Evolutionary conservation across 1,139 yeast species (phyloP), one percentile per base, ranked within the genome.

Genomic region (Pichia sp.): DNA sequence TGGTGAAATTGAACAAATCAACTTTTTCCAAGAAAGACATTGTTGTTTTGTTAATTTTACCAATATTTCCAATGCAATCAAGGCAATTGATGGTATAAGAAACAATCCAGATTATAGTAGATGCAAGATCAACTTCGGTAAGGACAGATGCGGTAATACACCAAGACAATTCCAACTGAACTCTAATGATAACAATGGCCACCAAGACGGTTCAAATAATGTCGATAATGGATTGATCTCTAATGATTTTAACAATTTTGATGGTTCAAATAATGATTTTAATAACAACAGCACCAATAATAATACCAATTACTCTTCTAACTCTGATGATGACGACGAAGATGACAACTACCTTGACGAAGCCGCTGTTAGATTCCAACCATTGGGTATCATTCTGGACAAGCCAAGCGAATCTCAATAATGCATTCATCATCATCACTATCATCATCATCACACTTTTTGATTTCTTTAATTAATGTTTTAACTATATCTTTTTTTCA

Each of bases 1-100:
- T 70, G 95, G 95, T 33, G 89, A 83, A 52, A 81, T 86, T 58
- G 95, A 86, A 67, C 94, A 85, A 65, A 82, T 86, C 57, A 86
- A 86, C 60, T 85, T 77, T 61, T 77, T 83, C 52, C 82, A 77
- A 59, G 87, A 84, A 58, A 81, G 83, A 62, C 84, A 83, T 59
- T 85, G 94, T 70, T 90, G 90, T 27, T 86, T 87, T 70, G 79
- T 86, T 50, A 86, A 86, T 62, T 86, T 86, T 60, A 80, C 84
- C 54, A 85, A 84, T 61, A 85, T 86, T 54, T 76, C 85, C 14
- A 80, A 83, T 62, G 91, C 94, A 2, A 84, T 85, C 51, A 83
- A 79, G 50, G 83, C 89, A 20, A 84, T 85, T 47, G 90, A 84
- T 63, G 89, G 87, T 19, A 81, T 81, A 48, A 76, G 80, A 65